Percentiles rank a stretch among this genome's conserved stretches.
Conservation (phyloP, 106 monocot genomes). For the Dioscorea dumetorum region DNA sequence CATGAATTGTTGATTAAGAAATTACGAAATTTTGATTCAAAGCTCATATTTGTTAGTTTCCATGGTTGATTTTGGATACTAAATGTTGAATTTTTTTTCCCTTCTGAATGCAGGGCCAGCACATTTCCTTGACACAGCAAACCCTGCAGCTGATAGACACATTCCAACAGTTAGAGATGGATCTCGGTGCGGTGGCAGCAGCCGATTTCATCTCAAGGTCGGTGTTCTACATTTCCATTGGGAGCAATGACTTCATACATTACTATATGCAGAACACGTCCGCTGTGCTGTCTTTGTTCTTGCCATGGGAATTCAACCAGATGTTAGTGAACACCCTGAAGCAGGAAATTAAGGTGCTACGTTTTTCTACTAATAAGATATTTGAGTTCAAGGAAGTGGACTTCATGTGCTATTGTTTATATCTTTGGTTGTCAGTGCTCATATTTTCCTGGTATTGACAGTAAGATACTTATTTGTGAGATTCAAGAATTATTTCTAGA, state of each 20-base stretch:
- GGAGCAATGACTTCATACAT: conserved; percentile 93
- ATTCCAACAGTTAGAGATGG: conserved; percentile 36
- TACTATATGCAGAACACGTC: conserved; percentile 65
- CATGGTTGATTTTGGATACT: neutral
- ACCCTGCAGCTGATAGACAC: conserved; percentile 69
- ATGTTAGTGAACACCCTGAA: conserved; percentile 37
- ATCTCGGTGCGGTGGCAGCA: conserved; percentile 44
- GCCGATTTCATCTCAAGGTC: conserved; percentile 49
- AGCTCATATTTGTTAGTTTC: too few species aligned
- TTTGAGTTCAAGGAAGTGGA: too few species aligned
- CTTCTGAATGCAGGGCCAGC: conserved; percentile 39
- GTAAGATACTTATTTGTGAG: too few species aligned
- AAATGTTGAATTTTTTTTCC: neutral
- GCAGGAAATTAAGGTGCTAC: conserved; percentile 49
- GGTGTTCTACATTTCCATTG: conserved; percentile 76
- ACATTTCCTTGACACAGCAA: conserved; percentile 63
- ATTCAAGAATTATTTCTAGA: too few species aligned
- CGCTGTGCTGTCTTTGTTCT: conserved; percentile 34
- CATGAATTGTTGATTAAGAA: too few species aligned
- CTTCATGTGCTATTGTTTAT: too few species aligned
- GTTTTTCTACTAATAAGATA: neutral
- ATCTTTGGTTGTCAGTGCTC: too few species aligned
- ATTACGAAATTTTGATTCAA: too few species aligned
- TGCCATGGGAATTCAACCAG: conserved; percentile 73
- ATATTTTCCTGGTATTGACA: too few species aligned